phyloP scores from a whole-genome alignment of 2,329 filamentous ascomycete species.

The Pseudodiploospora longispora region DNA sequence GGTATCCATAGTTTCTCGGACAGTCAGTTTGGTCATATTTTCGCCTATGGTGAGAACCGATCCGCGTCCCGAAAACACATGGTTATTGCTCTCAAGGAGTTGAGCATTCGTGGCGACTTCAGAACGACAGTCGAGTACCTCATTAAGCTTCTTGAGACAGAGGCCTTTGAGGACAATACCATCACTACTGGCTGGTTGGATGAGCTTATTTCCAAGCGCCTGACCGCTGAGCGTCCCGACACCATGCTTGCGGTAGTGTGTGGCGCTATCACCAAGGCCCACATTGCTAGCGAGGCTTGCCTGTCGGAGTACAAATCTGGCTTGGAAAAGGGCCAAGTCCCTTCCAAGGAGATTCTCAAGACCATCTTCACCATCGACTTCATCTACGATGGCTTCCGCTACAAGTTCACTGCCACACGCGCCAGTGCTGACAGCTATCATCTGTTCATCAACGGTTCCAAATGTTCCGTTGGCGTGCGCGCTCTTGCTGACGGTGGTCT shows the following conservation, averaged over 20 bases:
- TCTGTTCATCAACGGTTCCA: conserved; percentile 97
- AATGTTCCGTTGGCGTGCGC: conserved; percentile 86
- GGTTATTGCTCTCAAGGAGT: conserved; percentile 95
- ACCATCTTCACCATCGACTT: conserved; percentile 97
- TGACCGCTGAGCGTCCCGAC: conserved; percentile 93
- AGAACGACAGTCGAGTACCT: conserved; percentile 97
- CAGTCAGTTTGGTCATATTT: conserved; percentile 98
- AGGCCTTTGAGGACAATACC: conserved; percentile 97
- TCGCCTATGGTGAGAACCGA: conserved; percentile 96
- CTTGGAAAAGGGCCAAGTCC: conserved; percentile 94
- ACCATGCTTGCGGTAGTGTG: conserved; percentile 89
- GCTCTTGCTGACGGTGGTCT: conserved; percentile 90
- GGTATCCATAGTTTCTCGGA: conserved; percentile 99
- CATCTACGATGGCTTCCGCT: conserved; percentile 93
- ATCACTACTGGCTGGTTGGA: conserved; percentile 99
- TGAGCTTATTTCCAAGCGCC: conserved; percentile 94
- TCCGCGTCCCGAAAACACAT: conserved; percentile 96
- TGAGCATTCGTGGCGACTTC: conserved; percentile 99
- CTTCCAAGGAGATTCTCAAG: conserved; percentile 92
- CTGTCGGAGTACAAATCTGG: conserved; percentile 80
- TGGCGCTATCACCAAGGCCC: conserved; percentile 89
- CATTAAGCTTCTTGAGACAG: conserved; percentile 96
- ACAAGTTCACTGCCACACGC: conserved; percentile 96
- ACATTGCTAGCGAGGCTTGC: conserved; percentile 86
- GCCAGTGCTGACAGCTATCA: conserved; percentile 92